Percentiles rank a stretch among this genome's conserved stretches.
Conservation (phyloP, 345 rosid species). For the Salix suchowensis region DNA sequence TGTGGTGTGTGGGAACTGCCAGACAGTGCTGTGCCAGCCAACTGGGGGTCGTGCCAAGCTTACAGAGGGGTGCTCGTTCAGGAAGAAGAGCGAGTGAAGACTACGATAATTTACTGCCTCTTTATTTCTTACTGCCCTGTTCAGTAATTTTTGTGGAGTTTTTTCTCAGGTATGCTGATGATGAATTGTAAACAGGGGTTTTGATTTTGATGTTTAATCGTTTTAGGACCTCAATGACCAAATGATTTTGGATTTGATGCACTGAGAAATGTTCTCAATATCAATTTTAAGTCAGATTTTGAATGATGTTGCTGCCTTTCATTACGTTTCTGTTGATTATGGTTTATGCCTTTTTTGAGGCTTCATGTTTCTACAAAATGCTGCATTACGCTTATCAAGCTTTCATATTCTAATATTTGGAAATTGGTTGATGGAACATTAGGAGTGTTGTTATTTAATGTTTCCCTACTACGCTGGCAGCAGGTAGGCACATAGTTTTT, state of each 20-base stretch:
- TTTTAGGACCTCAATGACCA: neutral
- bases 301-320: neutral
- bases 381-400: neutral
- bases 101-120: neutral
- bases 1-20: slow-evolving; percentile 16
- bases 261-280: neutral
- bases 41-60: slow-evolving; percentile 19
- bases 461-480: neutral
- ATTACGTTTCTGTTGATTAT: neutral
- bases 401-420: neutral
- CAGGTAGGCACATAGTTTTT: neutral
- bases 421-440: neutral
- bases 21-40: slow-evolving; percentile 15
- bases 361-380: neutral
- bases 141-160: neutral
- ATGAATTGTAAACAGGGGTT: neutral
- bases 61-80: slow-evolving; percentile 14
- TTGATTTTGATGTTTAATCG: neutral
- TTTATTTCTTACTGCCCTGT: neutral
- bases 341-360: neutral
- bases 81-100: slow-evolving; percentile 10
- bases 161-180: neutral
- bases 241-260: neutral
- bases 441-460: neutral
- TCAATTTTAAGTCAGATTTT: neutral